These are phyloP conservation scores for Xylaria polymorpha DNA, from an alignment of 2,329 filamentous ascomycete genomes.

Conservation along the genomic window DNA sequence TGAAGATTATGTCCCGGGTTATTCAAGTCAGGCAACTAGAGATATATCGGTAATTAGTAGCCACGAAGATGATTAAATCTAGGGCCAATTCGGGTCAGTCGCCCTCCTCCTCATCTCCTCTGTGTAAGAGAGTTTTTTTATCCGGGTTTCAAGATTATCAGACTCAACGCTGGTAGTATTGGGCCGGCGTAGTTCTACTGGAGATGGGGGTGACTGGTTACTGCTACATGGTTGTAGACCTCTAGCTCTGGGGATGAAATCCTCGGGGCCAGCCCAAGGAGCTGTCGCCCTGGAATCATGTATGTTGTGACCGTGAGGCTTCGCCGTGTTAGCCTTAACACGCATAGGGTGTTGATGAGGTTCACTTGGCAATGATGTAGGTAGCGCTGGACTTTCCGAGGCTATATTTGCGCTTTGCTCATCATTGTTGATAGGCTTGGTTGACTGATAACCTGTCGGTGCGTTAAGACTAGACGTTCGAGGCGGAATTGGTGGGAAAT, in stretches of 20 bases:
- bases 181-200: neutral
- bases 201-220: neutral
- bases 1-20: too few relatives aligned
- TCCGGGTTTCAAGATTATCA: neutral
- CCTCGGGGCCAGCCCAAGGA: neutral
- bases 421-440: neutral
- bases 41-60: too few relatives aligned
- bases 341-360: too few relatives aligned
- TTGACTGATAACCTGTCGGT: neutral
- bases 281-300: neutral
- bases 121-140: too few relatives aligned
- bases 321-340: neutral
- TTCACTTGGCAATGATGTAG: neutral
- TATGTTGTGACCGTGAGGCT: neutral
- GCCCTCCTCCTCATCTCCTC: too few relatives aligned
- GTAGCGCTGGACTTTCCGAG: neutral
- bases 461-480: neutral
- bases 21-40: too few relatives aligned
- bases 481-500: neutral
- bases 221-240: conserved; percentile 39
- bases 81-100: too few relatives aligned
- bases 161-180: neutral
- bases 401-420: neutral
- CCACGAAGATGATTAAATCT: too few relatives aligned
- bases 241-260: conserved; percentile 43